Evolutionary conservation across 2,329 filamentous ascomycete genomes (phyloP), one percentile per base, ranked within the genome.

Genomic region (Xylaria sp.): DNA sequence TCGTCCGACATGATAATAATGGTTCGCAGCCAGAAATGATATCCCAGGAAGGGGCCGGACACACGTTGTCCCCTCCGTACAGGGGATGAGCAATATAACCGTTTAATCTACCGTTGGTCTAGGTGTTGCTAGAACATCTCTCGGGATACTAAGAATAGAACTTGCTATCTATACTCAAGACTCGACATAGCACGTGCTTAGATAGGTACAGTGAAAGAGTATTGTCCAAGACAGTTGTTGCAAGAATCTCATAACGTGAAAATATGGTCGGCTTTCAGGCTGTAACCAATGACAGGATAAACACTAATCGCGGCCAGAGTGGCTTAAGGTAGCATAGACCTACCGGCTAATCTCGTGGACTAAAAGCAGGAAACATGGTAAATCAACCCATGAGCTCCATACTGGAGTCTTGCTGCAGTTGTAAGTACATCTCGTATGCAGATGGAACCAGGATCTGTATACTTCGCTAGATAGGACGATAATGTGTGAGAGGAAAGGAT

Each of bases 331-430:
- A 31, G 33, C 28, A 49, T 64, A 42, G 31, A 46, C 48, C 49
- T 59, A 26, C 60, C 57, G 65, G 65, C 65, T 67, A 67, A 67
- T 67, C 38, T 67, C 28, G 20, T 48, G 28, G 31, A 15, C 23
- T 6, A 36, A 36, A 28, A 60, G 36, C 6, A 17, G 5, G 15
- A 31, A 23, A 26, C 17, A 57, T 40, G 40, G 48, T n/a, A 20
- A 11, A 23, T 54, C 15, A n/a, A 31, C 7, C 33, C 38, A 48
- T 59, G 6, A 10, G 11, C 42, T 53, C 48, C 38, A 40, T 46
- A 54, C 53, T 38, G 20, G n/a, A 17, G 15, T 28, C 40, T 33
- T 15, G 6, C 17, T 46, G 20, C 20, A 10, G 44, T 26, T 57
- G 28, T 23, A 20, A 23, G 9, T 38, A 7, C 4, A 56, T 20